Conservation (phyloP, 2,329 filamentous ascomycete species). For the Basipetospora chlamydospora region DNA sequence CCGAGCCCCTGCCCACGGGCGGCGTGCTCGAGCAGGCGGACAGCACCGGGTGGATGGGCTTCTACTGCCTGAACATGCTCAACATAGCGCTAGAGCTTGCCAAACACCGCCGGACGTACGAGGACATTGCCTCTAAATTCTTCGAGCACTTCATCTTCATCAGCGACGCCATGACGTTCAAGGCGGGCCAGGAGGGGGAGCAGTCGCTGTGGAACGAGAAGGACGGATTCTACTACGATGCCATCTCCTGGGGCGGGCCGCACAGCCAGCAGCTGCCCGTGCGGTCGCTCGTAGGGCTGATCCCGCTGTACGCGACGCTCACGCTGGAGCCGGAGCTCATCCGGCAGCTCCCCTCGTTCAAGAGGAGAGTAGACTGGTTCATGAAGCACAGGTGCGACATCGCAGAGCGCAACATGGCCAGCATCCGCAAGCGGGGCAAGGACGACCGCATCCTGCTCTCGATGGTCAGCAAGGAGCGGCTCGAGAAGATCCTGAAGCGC, state of each 20-base stretch:
- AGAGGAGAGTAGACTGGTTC: constrained; percentile 88
- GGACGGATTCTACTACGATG: constrained; percentile 97
- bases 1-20: constrained; percentile 83
- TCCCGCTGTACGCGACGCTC: constrained; percentile 81
- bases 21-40: constrained; percentile 92
- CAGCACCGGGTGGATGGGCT: constrained; percentile 98
- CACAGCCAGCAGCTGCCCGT: constrained; percentile 89
- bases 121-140: constrained; percentile 95
- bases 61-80: constrained; percentile 91
- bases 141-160: constrained; percentile 98
- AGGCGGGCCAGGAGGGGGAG: constrained; percentile 52
- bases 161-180: constrained; percentile 91
- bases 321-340: constrained; percentile 90
- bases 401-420: constrained; percentile 86
- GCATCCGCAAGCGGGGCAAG: constrained; percentile 79
- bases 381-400: constrained; percentile 75
- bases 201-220: constrained; percentile 91
- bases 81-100: constrained; percentile 92
- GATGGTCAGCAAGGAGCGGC: constrained; percentile 82
- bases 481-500: constrained; percentile 73
- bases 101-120: constrained; percentile 88
- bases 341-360: constrained; percentile 83
- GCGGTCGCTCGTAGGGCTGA: constrained; percentile 80
- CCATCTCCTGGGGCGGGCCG: constrained; percentile 88
- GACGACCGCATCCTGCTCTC: constrained; percentile 77